Evolutionary conservation across 2,329 filamentous ascomycete species (phyloP), one percentile per base, ranked within the genome.

Genomic region (Epichloe glyceriae): DNA sequence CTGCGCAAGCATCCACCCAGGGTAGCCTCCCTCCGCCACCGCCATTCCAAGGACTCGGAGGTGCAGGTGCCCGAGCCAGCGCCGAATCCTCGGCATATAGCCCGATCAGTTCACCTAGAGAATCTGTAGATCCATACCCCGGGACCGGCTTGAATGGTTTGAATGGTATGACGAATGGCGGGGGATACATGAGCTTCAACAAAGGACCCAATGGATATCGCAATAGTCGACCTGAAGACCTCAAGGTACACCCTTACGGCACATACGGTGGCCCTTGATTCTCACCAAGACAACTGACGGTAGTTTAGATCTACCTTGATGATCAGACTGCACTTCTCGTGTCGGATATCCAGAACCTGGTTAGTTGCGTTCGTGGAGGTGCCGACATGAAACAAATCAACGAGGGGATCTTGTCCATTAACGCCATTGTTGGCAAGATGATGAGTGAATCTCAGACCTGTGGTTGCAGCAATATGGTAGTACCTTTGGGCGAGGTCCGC

Each of bases 321-420:
- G 86, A 90, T 61, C 86, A 93, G 64, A 90, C 85, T 11, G 85
- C 86, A 47, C 71, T 82, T 3, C 75, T 95, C 53, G 83, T 93
- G 26, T 81, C 88, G 57, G 86, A 82, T 43, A 89, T 94, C 56
- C 86, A 93, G 66, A 79, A 82, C n/a, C 77, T 95, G 7, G 86
- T 94, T 45, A 76, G 78, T 50, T 80, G 80, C 33, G 83, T 89
- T 54, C 83, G 85, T 50, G 73, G 75, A 47, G 79, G 85, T 56
- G 78, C 78, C 33, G 70, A 75, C 30, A 77, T 85, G 52, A 72
- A 77, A 51, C 75, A 80, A 52, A 82, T 94, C 53, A 78, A 78
- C 26, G 75, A 72, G n/a, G 79, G 88, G 62, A 84, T 93, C 54
- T 73, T 73, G 50, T 76, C 82, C 50, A 91, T 93, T 58, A 78